Evolutionary conservation across 2,329 filamentous ascomycete species (phyloP).

Genomic region (Colletotrichum lupini): DNA sequence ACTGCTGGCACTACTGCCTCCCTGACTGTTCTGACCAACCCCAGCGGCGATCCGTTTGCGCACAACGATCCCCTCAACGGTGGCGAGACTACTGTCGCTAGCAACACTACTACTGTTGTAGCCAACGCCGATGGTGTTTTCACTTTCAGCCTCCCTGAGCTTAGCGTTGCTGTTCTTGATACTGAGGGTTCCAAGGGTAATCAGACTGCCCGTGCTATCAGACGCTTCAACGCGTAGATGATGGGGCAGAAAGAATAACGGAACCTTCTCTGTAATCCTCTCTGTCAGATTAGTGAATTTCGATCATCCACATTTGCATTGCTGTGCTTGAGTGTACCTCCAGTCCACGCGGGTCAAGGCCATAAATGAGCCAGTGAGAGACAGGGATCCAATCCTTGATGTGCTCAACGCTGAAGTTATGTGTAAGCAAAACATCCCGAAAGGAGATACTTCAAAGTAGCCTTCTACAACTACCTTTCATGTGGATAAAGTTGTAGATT

Average conservation of each 20-base stretch:
- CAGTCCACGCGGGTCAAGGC: too few species aligned
- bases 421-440: too few species aligned
- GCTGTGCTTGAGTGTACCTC: too few species aligned
- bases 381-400: too few species aligned
- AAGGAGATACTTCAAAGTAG: too few species aligned
- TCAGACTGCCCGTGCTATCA: not conserved
- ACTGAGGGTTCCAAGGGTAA: slow-evolving; percentile 39
- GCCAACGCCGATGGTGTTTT: slow-evolving; percentile 60
- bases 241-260: not conserved
- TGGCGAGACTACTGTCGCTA: slow-evolving; percentile 62
- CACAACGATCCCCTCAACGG: slow-evolving; percentile 56
- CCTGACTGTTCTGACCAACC: slow-evolving; percentile 58
- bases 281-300: too few species aligned
- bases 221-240: not conserved
- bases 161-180: slow-evolving; percentile 68
- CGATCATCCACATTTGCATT: too few species aligned
- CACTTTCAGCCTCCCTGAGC: slow-evolving; percentile 61
- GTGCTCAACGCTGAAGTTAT: too few species aligned
- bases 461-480: too few species aligned
- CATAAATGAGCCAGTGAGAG: too few species aligned
- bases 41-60: slow-evolving; percentile 51
- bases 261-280: too few species aligned
- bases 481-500: too few species aligned
- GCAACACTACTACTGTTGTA: slow-evolving; percentile 48
- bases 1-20: slow-evolving; percentile 50